Evolutionary conservation across 176 grass and related monocot species (phyloP), one percentile per base, ranked within the genome.

Genomic region (Triticum timopheevii): DNA sequence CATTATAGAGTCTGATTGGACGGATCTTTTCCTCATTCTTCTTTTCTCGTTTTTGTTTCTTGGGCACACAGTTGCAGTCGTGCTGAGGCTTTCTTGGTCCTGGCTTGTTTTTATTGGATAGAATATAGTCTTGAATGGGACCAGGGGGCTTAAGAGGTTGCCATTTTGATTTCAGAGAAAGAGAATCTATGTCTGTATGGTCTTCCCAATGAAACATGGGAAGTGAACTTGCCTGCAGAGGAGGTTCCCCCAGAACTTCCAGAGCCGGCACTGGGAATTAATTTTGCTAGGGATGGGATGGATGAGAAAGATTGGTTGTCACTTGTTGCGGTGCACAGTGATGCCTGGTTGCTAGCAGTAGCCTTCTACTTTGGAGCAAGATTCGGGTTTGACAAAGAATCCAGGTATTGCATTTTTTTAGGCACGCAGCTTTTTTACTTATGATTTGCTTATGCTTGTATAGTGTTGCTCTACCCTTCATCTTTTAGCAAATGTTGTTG

Each of bases 201-300:
- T 65, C 95, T 95, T 78, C 95, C 95, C 19, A 98, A 95, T 82
- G 95, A 98, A 84, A 98, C 95, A 22, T 98, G 95, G 95, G 95
- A 98, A 89, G 95, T 98, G 42, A 98, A 93, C 49, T 88, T 95
- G 89, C 95, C 93, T 36, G 93, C 93, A 10, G 95, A 98, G 87
- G 95, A 98, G 75, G 95, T 98, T 69, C 95, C 95, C 61, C 95
- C 95, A n/a, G 95, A 98, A 79, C 91, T 98, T 78, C 95, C 95
- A 81, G 95, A 98, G 67, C 95, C 95, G 56, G 95, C 95, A 63
- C 88, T 98, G 33, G 95, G 95, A 52, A 98, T 98, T 82, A 98
- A 98, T 90, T 98, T 98, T 95, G 95, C 95, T 24, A 87, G 95
- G 30, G 95, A 98, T 20, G 95, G 95, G 1, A 98, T 98, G 95